Conservation (phyloP, 2,329 filamentous ascomycete species). For the Ilyonectria sp. region DNA sequence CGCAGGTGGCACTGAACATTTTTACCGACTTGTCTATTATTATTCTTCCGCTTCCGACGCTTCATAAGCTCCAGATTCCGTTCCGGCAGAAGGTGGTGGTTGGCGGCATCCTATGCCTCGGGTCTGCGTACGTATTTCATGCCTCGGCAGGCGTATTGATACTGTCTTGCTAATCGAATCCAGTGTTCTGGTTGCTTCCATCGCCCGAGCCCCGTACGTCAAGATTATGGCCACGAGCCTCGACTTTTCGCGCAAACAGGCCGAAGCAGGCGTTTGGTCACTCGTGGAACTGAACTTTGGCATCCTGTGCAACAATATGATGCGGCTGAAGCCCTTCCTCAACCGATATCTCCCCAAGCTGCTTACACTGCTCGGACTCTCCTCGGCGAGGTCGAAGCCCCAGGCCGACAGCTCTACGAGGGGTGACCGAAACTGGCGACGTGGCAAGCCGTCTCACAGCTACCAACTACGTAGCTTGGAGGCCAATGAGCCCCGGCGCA, state of each 20-base stretch:
- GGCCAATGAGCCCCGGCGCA: not conserved
- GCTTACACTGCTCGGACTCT: conserved; percentile 11
- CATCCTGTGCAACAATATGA: conserved; percentile 30
- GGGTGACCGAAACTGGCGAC: conserved; percentile 12
- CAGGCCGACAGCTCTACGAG: conserved; percentile 6
- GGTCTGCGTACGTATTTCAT: conserved; percentile 23
- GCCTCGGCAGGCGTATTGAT: not conserved
- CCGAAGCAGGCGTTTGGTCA: conserved; percentile 30
- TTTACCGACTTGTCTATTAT: conserved; percentile 24
- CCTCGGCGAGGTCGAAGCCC: conserved; percentile 3
- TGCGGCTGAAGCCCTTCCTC: conserved; percentile 29
- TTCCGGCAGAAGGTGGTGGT: conserved; percentile 25
- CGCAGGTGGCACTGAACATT: conserved; percentile 29
- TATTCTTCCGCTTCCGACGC: conserved; percentile 18
- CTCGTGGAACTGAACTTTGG: conserved; percentile 29
- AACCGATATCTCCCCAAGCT: conserved; percentile 24
- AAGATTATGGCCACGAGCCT: conserved; percentile 19
- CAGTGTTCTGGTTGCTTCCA: conserved; percentile 26
- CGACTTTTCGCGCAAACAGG: conserved; percentile 27
- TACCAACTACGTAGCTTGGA: conserved; percentile 25
- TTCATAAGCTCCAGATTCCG: conserved; percentile 17
- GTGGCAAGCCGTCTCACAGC: conserved; percentile 16
- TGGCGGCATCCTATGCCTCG: conserved; percentile 16
- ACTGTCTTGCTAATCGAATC: not conserved
- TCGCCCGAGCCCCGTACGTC: conserved; percentile 27